These are phyloP conservation scores for Boletellus deceptivus DNA, from an alignment of 1,284 basidiomycete species.

Conservation along the genomic window DNA sequence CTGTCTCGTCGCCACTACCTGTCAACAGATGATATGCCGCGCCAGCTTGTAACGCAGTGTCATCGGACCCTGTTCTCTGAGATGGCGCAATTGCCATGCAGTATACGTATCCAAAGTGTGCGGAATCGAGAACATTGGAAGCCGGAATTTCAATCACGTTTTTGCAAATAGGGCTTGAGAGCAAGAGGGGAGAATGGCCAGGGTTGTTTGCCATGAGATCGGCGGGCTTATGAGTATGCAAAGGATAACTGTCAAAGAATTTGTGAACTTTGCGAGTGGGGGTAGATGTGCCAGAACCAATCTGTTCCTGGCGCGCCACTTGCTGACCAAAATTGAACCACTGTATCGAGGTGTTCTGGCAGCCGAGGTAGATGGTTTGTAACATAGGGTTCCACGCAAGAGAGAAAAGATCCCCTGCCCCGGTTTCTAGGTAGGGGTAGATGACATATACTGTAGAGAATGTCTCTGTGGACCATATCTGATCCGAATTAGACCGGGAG, in stretches of 20 bases:
- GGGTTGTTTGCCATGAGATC: constrained; percentile 60
- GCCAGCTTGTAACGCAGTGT: constrained; percentile 32
- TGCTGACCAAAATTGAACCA: constrained; percentile 68
- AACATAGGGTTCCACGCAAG: constrained; percentile 74
- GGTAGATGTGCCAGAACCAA: constrained; percentile 46
- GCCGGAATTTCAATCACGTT: constrained; percentile 55
- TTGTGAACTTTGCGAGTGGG: constrained; percentile 64
- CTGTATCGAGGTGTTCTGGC: constrained; percentile 87
- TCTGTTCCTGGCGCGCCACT: constrained; percentile 19
- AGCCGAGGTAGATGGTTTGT: constrained; percentile 82
- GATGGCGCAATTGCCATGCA: constrained; percentile 68
- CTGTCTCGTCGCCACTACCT: constrained; percentile 85
- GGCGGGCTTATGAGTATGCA: constrained; percentile 61
- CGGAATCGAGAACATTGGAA: constrained; percentile 76
- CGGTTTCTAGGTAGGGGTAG: constrained; percentile 79
- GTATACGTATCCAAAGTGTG: constrained; percentile 94
- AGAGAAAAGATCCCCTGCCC: constrained; percentile 89
- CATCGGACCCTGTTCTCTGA: constrained; percentile 37
- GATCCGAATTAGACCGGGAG: constrained; percentile 11
- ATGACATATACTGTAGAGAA: constrained; percentile 76
- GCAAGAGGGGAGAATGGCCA: constrained; percentile 27
- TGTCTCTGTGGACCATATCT: constrained; percentile 84
- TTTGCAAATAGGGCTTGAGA: constrained; percentile 29
- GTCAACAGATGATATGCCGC: constrained; percentile 62
- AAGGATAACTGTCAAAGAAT: constrained; percentile 80